These are phyloP conservation scores for Rhodotorula diobovata DNA, from an alignment of 768 basidiomycete genomes.

Conservation along the genomic window DNA sequence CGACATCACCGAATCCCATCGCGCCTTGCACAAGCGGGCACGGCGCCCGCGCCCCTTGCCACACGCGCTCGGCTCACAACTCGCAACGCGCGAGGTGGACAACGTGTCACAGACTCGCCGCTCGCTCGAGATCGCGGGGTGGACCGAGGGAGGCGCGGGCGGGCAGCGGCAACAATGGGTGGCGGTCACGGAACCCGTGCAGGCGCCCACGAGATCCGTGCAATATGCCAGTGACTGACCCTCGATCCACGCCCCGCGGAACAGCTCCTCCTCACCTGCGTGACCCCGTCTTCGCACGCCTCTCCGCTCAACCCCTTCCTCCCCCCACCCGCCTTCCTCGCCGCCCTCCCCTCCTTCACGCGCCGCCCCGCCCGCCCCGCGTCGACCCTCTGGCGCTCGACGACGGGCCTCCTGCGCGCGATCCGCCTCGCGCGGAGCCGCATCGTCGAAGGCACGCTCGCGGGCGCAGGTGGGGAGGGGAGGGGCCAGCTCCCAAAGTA, in stretches of 20 bases:
- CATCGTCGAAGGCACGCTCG: conserved; percentile 22
- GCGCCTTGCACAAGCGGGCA: too few species aligned
- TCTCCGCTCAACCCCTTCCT: conserved; percentile 37
- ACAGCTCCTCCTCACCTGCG: conserved; percentile 30
- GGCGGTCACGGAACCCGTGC: too few species aligned
- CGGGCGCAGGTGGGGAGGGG: conserved; percentile 28
- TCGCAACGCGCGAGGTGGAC: too few species aligned
- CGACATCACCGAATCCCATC: not conserved
- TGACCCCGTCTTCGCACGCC: conserved; percentile 29
- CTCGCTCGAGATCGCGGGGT: too few species aligned
- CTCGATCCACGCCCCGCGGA: too few species aligned
- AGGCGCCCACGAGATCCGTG: too few species aligned
- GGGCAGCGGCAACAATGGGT: too few species aligned
- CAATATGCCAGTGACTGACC: too few species aligned
- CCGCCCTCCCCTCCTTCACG: conserved; percentile 26
- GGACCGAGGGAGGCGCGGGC: too few species aligned
- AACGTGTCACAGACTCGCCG: too few species aligned
- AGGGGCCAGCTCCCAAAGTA: conserved; percentile 31
- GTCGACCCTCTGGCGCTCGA: conserved; percentile 29
- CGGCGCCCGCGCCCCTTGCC: too few species aligned
- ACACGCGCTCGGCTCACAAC: too few species aligned
- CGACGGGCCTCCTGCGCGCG: conserved; percentile 28
- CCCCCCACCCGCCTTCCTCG: conserved; percentile 30
- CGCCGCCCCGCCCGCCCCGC: conserved; percentile 29
- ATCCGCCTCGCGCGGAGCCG: conserved; percentile 25